Evolutionary conservation across 805 yeast genomes (phyloP).

Genomic region (Clavispora phyllophila): DNA sequence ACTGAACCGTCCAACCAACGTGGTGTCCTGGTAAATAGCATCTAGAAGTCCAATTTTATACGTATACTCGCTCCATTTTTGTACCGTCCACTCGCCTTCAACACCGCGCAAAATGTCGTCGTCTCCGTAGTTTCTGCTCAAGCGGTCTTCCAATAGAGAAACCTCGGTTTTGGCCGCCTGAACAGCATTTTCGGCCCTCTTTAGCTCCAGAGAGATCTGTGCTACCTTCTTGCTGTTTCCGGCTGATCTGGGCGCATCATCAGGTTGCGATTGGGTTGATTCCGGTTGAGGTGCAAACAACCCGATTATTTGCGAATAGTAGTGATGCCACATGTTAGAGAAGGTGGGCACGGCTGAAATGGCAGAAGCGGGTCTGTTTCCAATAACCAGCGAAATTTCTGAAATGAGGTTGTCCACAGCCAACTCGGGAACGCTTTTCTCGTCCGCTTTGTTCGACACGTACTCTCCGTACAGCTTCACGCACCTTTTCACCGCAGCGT

Average conservation of each 20-base stretch:
- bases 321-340: conserved; percentile 21
- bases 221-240: not conserved
- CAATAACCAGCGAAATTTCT: not conserved
- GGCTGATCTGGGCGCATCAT: too few species aligned
- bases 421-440: not conserved
- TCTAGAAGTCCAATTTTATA: conserved; percentile 61
- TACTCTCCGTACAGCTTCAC: conserved; percentile 51
- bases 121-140: conserved; percentile 47
- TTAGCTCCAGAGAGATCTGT: conserved; percentile 7
- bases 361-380: not conserved
- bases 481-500: conserved; percentile 75
- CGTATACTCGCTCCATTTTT: conserved; percentile 61
- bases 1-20: conserved; percentile 18
- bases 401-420: not conserved
- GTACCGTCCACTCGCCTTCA: conserved; percentile 41
- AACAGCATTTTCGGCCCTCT: conserved; percentile 14
- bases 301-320: conserved; percentile 7
- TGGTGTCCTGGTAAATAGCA: conserved; percentile 45
- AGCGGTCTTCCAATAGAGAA: conserved; percentile 16
- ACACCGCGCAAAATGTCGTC: conserved; percentile 61
- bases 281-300: not conserved
- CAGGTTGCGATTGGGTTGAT: not conserved
- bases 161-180: conserved; percentile 12
- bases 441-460: conserved; percentile 32
- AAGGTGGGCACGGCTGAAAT: conserved; percentile 16